Base-by-base conservation (phyloP, 805 yeast species). In the Wickerhamiella qilinensis region DNA sequence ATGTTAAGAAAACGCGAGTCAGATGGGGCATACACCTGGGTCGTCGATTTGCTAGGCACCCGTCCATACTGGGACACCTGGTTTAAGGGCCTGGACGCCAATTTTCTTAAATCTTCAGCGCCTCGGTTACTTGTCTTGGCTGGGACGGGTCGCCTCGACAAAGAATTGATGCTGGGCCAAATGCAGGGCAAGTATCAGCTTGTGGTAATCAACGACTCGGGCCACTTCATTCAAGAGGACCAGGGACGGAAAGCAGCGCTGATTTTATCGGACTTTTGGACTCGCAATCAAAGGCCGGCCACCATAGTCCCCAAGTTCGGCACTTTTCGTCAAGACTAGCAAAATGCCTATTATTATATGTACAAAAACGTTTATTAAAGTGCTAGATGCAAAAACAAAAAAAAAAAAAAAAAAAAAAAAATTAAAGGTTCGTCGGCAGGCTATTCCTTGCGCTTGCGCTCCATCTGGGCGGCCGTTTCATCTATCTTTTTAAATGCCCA, bases 171-270 rank as follows among this genome's bases (percentile, higher is more conserved):
- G 57, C 75, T 91, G 37, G 99, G 96, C 1, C 98, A 93, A 58
- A 91, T 91, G 98, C 97, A 86, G 59, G 99, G 99, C 1, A 63
- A 63, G 54, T 91, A 79, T 56, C 99, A 93, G 58, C 66, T 91
- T 30, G 75, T 82, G 12, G 91, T 85, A 3, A 77, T 84, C 54
- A 73, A 68, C 44, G 78, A 76, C 39, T 65, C 85, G 2, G 96
- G 97, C 1, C 99, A 91, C 59, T 91, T 86, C 49, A 62, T 93
- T n/a, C 98, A 91, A 35, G 98, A 91, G 54, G 99, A 91, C 55
- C 67, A 70, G 5, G 91, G 96, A 0, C 58, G 53, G 3, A 78
- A 77, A 48, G 67, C 81, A 0, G 78, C 86, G 0, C 41, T 69
- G 0, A 69, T 78, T n/a, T 39, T 59, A 7, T 33, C 44, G 15